phyloP scores from a whole-genome alignment of 768 basidiomycete species.

The Lactifluus rugatus region DNA sequence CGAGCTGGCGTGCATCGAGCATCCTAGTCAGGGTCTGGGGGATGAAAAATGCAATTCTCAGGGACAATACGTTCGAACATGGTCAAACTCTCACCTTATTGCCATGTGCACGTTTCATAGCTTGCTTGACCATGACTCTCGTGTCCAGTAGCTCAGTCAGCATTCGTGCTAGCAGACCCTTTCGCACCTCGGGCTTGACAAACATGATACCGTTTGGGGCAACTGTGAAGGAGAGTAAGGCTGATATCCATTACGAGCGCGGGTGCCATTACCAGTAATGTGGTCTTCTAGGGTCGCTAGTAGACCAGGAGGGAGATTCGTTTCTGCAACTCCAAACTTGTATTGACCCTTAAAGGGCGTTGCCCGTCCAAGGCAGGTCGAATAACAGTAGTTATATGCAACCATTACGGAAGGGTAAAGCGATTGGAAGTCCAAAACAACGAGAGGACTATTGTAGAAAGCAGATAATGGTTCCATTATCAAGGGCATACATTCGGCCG shows the following conservation, averaged over 20 bases:
- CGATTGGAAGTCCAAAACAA: conserved; percentile 94
- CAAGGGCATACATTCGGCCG: conserved; percentile 90
- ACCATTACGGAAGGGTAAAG: conserved; percentile 98
- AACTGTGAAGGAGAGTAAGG: conserved; percentile 39
- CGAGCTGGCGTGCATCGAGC: conserved; percentile 84
- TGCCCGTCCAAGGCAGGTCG: conserved; percentile 87
- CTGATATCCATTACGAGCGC: background rate
- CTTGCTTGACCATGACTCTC: conserved; percentile 95
- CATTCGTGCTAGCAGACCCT: conserved; percentile 85
- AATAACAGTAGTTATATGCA: conserved; percentile 95
- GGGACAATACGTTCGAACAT: background rate
- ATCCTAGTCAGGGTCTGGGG: conserved; percentile 62
- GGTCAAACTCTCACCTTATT: conserved; percentile 53
- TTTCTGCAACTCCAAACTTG: conserved; percentile 79
- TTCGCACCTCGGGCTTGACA: conserved; percentile 74
- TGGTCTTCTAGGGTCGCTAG: conserved; percentile 64
- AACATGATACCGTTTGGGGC: conserved; percentile 95
- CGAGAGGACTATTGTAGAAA: conserved; percentile 84
- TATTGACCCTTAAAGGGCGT: conserved; percentile 78
- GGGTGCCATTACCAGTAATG: conserved; percentile 49
- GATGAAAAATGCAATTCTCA: background rate
- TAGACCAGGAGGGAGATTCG: conserved; percentile 56
- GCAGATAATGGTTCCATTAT: conserved; percentile 92
- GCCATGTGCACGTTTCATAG: conserved; percentile 71
- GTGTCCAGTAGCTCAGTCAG: conserved; percentile 87